Evolutionary conservation across 139 green algal genomes (phyloP).

Genomic region (Ettlia oleoabundans): DNA sequence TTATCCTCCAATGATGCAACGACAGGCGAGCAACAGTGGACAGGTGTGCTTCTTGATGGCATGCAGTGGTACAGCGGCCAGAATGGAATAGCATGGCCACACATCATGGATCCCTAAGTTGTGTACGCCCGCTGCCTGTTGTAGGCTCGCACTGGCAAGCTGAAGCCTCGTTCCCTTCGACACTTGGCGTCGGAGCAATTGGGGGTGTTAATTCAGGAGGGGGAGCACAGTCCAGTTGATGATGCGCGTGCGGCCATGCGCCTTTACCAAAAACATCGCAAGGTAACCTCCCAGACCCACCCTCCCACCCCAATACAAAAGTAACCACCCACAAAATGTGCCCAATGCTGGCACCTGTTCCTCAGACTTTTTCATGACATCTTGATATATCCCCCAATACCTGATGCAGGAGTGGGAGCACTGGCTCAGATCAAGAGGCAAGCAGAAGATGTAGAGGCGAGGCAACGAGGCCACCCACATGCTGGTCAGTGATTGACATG

Average conservation of each 20-base stretch:
- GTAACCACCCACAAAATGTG: neutral
- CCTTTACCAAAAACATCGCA: constrained; percentile 67
- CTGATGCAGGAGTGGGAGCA: constrained; percentile 25
- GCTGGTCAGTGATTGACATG: neutral
- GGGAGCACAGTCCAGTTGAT: constrained; percentile 68
- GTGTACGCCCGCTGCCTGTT: too few species aligned
- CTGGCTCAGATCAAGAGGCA: constrained; percentile 2
- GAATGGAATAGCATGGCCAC: too few species aligned
- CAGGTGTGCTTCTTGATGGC: neutral
- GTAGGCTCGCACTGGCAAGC: constrained; percentile 46
- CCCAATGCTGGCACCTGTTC: neutral
- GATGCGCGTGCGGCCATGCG: constrained; percentile 66
- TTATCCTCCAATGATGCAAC: constrained; percentile 79
- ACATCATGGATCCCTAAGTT: too few species aligned
- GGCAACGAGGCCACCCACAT: too few species aligned
- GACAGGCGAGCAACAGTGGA: neutral
- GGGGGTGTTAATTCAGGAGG: constrained; percentile 73
- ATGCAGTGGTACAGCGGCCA: neutral
- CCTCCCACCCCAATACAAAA: neutral
- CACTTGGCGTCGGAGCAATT: constrained; percentile 72
- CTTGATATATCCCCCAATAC: neutral
- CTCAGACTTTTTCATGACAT: neutral
- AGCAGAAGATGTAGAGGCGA: neutral
- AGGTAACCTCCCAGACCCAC: constrained; percentile 30
- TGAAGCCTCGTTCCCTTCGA: constrained; percentile 37